Evolutionary conservation across 805 yeast species (phyloP), one percentile per base, ranked within the genome.

Genomic region (Metschnikowia baotianmanensis): DNA sequence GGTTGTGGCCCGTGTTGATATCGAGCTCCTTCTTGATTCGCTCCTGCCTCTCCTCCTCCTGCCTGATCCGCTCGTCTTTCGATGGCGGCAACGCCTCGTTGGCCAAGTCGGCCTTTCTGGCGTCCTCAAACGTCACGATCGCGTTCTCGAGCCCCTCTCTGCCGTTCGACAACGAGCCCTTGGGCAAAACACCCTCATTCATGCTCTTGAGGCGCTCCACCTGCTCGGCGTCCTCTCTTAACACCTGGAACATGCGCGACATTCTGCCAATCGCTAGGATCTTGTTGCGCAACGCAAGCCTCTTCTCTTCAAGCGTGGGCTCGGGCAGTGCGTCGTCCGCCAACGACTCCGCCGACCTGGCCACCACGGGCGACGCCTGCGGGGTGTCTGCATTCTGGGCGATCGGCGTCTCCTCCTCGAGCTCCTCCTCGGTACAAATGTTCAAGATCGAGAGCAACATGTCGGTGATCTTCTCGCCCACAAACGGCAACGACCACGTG

Each of bases 401-500:
- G 20, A 80, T 54, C 19, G 81, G 78, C 0, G 80, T 76, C 13
- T 80, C 91, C 55, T 83, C 87, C 42, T 82, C 91, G 43, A 91
- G 73, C 62, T 91, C 99, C 58, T 91, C 96, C 57, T 90, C 95
- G 0, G 97, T 86, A 67, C 99, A 91, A 42, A 93, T 86, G 62
- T 91, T 91, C 59, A 93, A 74, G 28, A 91, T 86, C 1, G 93
- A 78, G 17, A 88, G 85, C 57, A 91, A 73, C 84, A 91, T 90
- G 59, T 93, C 98, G 11, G 96, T 86, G 40, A 90, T 86, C 58
- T 93, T 87, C 61, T 91, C 96, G 16, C 97, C 98, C 18, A 93
- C 97, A 69, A 93, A 91, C 6, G 98, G 99, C 42, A 91, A 70
- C 2, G 96, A 86, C 98, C 98, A 93, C 9, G 96, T 84, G 63